Evolutionary conservation across 2,329 filamentous ascomycete species (phyloP), one percentile per base, ranked within the genome.

Genomic region (Paradendryphiella salina): DNA sequence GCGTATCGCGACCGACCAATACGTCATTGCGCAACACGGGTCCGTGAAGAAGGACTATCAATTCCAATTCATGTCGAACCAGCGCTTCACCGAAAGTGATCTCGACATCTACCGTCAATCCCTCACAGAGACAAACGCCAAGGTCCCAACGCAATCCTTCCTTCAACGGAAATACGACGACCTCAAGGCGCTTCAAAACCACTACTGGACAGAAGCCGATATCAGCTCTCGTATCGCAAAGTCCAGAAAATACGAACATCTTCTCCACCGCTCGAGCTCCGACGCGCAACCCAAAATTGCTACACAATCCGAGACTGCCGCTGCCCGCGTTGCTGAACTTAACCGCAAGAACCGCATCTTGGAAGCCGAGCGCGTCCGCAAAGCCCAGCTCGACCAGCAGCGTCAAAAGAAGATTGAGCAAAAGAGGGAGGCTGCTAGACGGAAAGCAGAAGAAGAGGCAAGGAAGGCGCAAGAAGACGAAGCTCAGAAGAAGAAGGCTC

Each of bases 331-430:
- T 18, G 89, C 89, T 0, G 83, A 88, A 65, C 80, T 96, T 59
- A 99, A 99, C 74, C 80, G 84, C 21, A 85, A 88, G 67, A 96
- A 96, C 73, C 86, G 93, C 55, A 85, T 86, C 51, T 82, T 86
- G 61, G 96, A 96, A 67, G 82, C 84, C n/a, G 89, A 96, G 69
- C 86, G 89, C 39, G 88, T 97, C n/a, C 89, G 93, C 52, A 89
- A 89, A 72, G 93, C 92, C 0, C 89, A 96, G 69, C 80, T 96
- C 48, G 87, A 87, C 61, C 94, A 99, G 75, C 73, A 75, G 15
- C 64, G 69, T 21, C 70, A 72, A 52, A 63, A 72, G 36, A 61
- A 73, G 40, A 57, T 69, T 10, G 72, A 70, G 7, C 70, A 63
- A 23, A 51, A 73, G 66, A 59, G 65, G 52, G 58, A 82, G 39